Evolutionary conservation across 805 yeast genomes (phyloP), one percentile per base, ranked within the genome.

Genomic region (Yarrowia keelungensis): DNA sequence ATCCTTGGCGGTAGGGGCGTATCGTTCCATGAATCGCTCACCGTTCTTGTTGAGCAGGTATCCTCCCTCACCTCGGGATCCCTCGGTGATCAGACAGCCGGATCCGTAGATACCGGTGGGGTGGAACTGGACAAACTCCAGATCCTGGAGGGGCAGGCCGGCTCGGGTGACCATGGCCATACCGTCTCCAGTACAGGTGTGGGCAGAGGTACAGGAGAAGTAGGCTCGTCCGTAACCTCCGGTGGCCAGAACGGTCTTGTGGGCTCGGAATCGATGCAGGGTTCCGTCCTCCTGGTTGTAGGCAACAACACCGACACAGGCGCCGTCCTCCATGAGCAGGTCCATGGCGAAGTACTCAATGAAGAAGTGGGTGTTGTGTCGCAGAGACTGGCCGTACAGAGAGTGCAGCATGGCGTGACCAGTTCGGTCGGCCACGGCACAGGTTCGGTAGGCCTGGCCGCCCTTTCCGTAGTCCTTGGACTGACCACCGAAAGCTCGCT

Each of bases 51-150:
- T 94, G 72, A 94, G 85, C 80, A 94, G 85, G 86, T 87, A 95
- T 73, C 99, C 99, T 87, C 99, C 99, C 85, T 95, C 99, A 86
- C 99, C 99, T 85, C 99, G 90, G 74, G 98, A 97, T 84, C 99
- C 99, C 83, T 95, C 99, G 69, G 99, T 95, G 80, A 95, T 95
- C 84, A 94, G 84, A 85, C 98, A 95, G 73, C 99, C 99, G 49
- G 98, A 92, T 70, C 99, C 99, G 81, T 94, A 94, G 81, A 94
- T 95, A 86, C 99, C 99, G 35, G 98, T 92, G 69, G 99, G 99
- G 82, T 94, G 99, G 92, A 94, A 94, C 83, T 94, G 99, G 71
- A 94, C 93, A 78, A 94, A 94, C 83, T 94, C 99, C 81, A 94
- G 84, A 82, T 94, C 99, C 83, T 94, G 97, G 77, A 94, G 85